Conservation (phyloP, 1,284 basidiomycete genomes). For the Sporisorium reilianum region DNA sequence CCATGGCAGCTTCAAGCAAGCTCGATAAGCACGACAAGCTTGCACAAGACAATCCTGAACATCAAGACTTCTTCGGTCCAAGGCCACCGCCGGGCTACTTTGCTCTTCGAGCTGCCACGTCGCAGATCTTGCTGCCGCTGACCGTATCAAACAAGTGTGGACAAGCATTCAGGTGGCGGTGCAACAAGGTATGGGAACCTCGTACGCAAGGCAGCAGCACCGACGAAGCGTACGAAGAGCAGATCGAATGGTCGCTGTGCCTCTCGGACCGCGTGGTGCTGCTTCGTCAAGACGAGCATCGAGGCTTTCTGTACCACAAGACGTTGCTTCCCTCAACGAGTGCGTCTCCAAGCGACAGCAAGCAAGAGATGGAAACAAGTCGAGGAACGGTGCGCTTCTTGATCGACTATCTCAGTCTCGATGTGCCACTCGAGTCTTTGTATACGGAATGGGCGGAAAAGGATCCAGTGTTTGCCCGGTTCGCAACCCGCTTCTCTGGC, state of each 20-base stretch:
- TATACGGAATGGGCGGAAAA: constrained; percentile 81
- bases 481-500: constrained; percentile 75
- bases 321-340: constrained; percentile 42
- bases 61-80: constrained; percentile 40
- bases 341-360: not conserved
- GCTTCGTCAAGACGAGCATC: constrained; percentile 60
- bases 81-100: constrained; percentile 51
- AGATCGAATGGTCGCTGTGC: constrained; percentile 66
- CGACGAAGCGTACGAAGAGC: constrained; percentile 16
- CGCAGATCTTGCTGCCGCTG: constrained; percentile 60
- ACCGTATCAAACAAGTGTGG: constrained; percentile 67
- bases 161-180: constrained; percentile 67
- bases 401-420: constrained; percentile 88
- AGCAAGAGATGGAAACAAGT: constrained; percentile 1
- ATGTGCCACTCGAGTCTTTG: constrained; percentile 79
- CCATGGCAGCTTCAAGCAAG: constrained; percentile 7
- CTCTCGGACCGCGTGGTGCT: constrained; percentile 66
- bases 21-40: constrained; percentile 12
- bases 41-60: constrained; percentile 13
- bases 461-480: constrained; percentile 81
- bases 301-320: constrained; percentile 56
- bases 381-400: constrained; percentile 79
- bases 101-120: constrained; percentile 28
- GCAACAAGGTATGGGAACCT: constrained; percentile 52
- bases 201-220: not conserved